Percentiles rank a stretch among this genome's conserved stretches.
Evolutionary conservation across 129 eudicot genomes (phyloP).

Genomic region (Flaveria brownii): DNA sequence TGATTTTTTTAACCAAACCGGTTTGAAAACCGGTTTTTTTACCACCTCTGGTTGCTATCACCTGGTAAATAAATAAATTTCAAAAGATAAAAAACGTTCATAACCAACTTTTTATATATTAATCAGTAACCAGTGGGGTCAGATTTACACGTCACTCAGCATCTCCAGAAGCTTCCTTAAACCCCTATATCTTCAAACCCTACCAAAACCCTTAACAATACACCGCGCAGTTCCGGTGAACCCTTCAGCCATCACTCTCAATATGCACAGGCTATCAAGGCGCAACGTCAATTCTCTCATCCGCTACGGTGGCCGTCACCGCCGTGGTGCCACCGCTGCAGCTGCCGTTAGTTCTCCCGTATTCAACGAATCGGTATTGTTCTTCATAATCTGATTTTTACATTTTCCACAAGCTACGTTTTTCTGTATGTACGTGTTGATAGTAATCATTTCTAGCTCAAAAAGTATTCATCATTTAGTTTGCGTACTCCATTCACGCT

Average conservation of each 20-base stretch:
- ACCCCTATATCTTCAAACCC: constrained; percentile 36
- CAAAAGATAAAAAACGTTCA: too few relatives aligned
- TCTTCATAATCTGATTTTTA: neutral
- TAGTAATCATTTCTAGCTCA: neutral
- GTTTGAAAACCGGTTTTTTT: too few relatives aligned
- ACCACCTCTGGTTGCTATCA: too few relatives aligned
- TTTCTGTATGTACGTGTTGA: neutral
- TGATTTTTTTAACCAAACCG: too few relatives aligned
- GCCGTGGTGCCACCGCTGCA: constrained; percentile 41
- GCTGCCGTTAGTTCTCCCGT: constrained; percentile 42
- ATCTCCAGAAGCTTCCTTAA: constrained; percentile 47
- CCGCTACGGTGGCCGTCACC: constrained; percentile 51
- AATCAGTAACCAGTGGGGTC: too few relatives aligned
- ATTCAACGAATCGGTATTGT: constrained; percentile 39
- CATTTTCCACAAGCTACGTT: neutral
- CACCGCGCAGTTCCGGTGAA: constrained; percentile 3
- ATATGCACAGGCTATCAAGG: constrained; percentile 73
- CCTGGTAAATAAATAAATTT: too few relatives aligned
- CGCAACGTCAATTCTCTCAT: constrained; percentile 65
- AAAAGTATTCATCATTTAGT: neutral
- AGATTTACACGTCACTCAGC: neutral
- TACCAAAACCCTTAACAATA: constrained; percentile 30
- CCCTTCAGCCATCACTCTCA: constrained; percentile 11
- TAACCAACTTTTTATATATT: too few relatives aligned
- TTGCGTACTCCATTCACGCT: neutral